Base-by-base conservation (phyloP, 2,329 filamentous ascomycete species). In the Penicillium sp. region DNA sequence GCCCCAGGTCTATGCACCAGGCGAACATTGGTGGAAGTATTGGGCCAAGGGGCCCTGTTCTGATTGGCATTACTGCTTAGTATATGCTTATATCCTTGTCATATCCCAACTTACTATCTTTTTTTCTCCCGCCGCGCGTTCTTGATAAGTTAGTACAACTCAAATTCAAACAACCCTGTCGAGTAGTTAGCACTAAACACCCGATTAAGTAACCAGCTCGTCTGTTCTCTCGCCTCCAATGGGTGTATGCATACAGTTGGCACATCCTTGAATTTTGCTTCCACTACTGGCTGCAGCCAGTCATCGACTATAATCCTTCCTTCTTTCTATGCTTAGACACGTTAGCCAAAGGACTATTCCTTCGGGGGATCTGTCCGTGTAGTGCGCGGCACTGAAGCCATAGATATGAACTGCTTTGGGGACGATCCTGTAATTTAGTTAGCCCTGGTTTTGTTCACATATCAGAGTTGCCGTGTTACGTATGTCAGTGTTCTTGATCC, bases 1-100 rank as follows among this genome's bases (percentile, higher is more conserved):
- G 53, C 3, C 53, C 53, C 13, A 47, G 53, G n/a, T 31, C 53
- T 2, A 56, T 56, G 53, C 53, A 56, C 15, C 53, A 56, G 41
- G 53, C 53, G 2, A 56, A 56, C 35, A 56, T 56, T 35, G 53
- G 53, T 7, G 53, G 23, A 8, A 48, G 53, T 47, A 35, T 47
- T 30, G 53, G 44, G 9, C 53, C 53, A 30, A 45, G 13, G 41
- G 53, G 53, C 2, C 53, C 53, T 13, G 53, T 47, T 41, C 35
- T 11, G 5, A 41, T 41, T 15, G 13, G 13, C 2, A 13, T 13
- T 41, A 13, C 35, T 41, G 35, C 35, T 41, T 41, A 17, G 15
- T 41, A 5, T 13, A 13, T 41, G 5, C 9, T 15, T 41, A 15
- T 5, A 6, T 41, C 15, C 3, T 41, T 41, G 35, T 41, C 9